Percentiles rank a stretch among this genome's conserved stretches.
Evolutionary conservation across 441 rosid genomes (phyloP).

Genomic region (Biscutella laevigata): DNA sequence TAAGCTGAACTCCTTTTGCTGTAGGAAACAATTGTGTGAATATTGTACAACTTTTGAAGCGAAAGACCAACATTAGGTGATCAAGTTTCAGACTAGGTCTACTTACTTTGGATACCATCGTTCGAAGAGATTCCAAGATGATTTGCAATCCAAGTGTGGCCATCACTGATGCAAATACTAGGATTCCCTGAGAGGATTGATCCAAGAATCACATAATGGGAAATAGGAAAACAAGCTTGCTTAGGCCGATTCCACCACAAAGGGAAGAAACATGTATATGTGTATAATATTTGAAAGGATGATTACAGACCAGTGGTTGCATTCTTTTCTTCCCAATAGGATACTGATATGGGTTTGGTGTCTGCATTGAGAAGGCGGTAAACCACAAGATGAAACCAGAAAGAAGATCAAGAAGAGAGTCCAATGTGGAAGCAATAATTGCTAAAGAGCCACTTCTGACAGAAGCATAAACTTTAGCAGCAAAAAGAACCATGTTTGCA

Average conservation of each 20-base stretch:
- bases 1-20: conserved; percentile 64
- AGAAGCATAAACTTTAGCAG: conserved; percentile 88
- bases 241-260: not conserved
- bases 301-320: conserved; percentile 86
- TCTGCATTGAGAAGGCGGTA: conserved; percentile 92
- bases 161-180: conserved; percentile 96
- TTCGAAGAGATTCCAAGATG: conserved; percentile 73
- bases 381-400: conserved; percentile 97
- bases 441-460: conserved; percentile 78
- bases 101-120: conserved; percentile 56
- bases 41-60: not conserved
- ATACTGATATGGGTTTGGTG: conserved; percentile 82
- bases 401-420: conserved; percentile 92
- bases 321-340: conserved; percentile 94
- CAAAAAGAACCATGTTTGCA: conserved; percentile 84
- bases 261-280: not conserved
- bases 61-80: conserved; percentile 11
- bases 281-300: not conserved
- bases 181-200: conserved; percentile 65
- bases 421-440: conserved; percentile 86
- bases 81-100: conserved; percentile 12
- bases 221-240: not conserved
- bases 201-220: not conserved
- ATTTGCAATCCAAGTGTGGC: conserved; percentile 96
- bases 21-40: conserved; percentile 15